Conservation (phyloP, 73 alveolate genomes). For the Paramecium sonneborni region DNA sequence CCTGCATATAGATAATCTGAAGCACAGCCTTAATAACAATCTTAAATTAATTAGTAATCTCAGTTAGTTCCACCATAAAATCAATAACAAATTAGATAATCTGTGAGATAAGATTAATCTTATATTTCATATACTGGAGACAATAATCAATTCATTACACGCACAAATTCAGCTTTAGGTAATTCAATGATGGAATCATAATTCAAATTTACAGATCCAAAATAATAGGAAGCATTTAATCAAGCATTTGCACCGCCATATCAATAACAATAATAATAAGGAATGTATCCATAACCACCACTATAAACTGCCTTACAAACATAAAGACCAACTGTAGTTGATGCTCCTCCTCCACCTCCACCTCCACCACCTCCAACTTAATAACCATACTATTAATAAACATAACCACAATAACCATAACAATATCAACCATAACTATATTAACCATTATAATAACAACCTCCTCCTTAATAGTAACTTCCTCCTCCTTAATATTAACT, state of each 20-base stretch:
- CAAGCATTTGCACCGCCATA: conserved; percentile 11
- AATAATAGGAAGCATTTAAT: background rate
- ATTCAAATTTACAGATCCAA: background rate
- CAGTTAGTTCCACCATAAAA: background rate
- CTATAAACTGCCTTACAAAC: background rate
- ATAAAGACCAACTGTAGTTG: conserved; percentile 15
- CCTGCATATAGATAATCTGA: background rate
- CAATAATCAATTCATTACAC: background rate
- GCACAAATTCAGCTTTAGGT: background rate
- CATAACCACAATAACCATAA: background rate
- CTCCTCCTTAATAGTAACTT: background rate
- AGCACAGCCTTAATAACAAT: background rate
- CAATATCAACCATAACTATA: background rate
- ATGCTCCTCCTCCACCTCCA: background rate
- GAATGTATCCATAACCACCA: background rate
- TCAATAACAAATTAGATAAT: background rate
- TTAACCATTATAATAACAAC: background rate
- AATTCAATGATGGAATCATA: background rate
- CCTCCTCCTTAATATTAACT: background rate
- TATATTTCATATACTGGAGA: background rate
- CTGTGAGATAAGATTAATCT: background rate
- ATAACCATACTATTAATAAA: background rate
- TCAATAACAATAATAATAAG: background rate
- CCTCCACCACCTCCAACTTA: background rate
- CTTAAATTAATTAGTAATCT: background rate